These are phyloP conservation scores for Plantago rigida DNA, from an alignment of 305 asterid genomes.

Conservation along the genomic window DNA sequence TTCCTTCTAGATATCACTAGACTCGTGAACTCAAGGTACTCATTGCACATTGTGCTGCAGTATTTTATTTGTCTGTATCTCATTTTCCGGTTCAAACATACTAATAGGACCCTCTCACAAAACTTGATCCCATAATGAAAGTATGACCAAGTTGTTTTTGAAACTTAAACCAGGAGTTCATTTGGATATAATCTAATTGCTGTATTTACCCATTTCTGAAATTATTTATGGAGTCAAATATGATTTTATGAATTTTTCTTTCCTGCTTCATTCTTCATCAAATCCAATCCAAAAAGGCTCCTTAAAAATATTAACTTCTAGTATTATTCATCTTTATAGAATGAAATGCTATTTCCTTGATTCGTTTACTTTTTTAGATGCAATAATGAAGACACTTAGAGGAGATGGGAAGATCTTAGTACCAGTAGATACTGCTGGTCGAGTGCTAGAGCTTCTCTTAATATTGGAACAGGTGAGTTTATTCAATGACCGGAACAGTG, in stretches of 20 bases:
- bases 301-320: background rate
- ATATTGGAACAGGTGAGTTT: slow-evolving; percentile 72
- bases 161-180: slow-evolving; percentile 7
- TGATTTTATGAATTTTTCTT: background rate
- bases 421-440: slow-evolving; percentile 94
- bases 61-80: slow-evolving; percentile 15
- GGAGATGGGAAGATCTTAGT: slow-evolving; percentile 73
- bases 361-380: slow-evolving; percentile 40
- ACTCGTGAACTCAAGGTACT: slow-evolving; percentile 4
- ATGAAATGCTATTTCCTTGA: slow-evolving; percentile 12
- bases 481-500: background rate
- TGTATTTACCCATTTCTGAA: background rate
- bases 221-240: background rate
- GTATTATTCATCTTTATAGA: slow-evolving; percentile 4
- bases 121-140: too few species aligned
- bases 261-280: slow-evolving; percentile 6
- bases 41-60: slow-evolving; percentile 10
- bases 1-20: slow-evolving; percentile 17
- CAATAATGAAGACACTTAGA: slow-evolving; percentile 58
- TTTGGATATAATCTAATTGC: background rate
- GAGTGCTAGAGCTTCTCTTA: slow-evolving; percentile 81
- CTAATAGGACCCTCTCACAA: too few species aligned
- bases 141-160: slow-evolving; percentile 5
- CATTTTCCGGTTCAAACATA: slow-evolving; percentile 13
- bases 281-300: slow-evolving; percentile 9